Base-by-base conservation (phyloP, 805 yeast genomes). In the Lipomyces yamadae region DNA sequence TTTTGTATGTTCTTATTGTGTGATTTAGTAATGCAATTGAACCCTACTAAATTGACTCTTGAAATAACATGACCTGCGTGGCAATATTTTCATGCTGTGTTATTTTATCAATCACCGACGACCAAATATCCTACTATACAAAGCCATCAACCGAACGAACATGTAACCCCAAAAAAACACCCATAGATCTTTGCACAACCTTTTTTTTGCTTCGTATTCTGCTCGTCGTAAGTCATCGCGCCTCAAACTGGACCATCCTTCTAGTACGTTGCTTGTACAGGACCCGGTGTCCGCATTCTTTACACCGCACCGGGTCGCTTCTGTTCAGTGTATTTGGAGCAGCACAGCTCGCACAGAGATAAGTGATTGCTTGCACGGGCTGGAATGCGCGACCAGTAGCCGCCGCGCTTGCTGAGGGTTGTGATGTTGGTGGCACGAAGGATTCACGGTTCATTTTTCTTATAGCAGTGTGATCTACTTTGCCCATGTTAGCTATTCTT, bases 241-340 rank as follows among this genome's bases (percentile, higher is more conserved):
- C 93, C 78, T 89, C 93, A 76, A 89, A 89, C 79, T 89, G 93
- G 62, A 89, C 82, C 96, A 94, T 91, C 83, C 98, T 87, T 84
- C 93, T 91, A 60, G 98, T 94, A 83, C 99, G 89, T 69, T 97
- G 97, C 83, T 95, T 95, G 83, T 94, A 91, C 70, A 95, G 83
- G 68, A 95, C 98, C 81, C 99, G 89, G 82, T 95, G 98, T 70
- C 99, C 99, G 81, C 99, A 95, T 74, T 93, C 97, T 81, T 92
- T 93, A 82, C 99, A 95, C 82, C 98, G 90, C 71, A 95, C 97
- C 37, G 98, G 97, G 78, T 95, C 99, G 73, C 90, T 91, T 81
- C 94, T 92, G 62, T 92, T 88, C 72, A 95, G 85, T 2, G 96
- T 87, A 73, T 93, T 89, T 63, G 89, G 88, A 64, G 93, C 86